Percentiles rank a stretch among this genome's conserved stretches.
These are phyloP conservation scores for Leavenworthia alabamica DNA, from an alignment of 345 rosid species.

Conservation along the genomic window DNA sequence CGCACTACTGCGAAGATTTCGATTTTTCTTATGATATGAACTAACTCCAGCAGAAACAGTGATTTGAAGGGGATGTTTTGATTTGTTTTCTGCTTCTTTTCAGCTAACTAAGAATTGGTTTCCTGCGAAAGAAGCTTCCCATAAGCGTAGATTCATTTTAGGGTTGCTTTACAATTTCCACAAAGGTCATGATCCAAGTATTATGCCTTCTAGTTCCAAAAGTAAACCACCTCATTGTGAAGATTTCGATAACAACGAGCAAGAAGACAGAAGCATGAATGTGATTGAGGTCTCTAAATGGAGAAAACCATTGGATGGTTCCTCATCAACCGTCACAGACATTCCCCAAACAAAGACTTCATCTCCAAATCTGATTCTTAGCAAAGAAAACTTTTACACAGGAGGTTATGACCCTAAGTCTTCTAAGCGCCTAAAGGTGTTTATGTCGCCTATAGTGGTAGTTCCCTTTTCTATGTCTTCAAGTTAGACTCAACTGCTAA, in stretches of 20 bases:
- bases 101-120: slow-evolving; percentile 88
- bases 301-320: slow-evolving; percentile 27
- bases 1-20: background rate
- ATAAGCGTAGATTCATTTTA: slow-evolving; percentile 61
- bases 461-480: background rate
- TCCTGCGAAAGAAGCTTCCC: slow-evolving; percentile 72
- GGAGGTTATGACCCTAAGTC: slow-evolving; percentile 22
- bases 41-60: background rate
- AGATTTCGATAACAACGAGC: slow-evolving; percentile 29
- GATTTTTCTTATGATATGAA: background rate
- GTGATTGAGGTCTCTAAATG: slow-evolving; percentile 32
- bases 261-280: slow-evolving; percentile 34
- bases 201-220: slow-evolving; percentile 30
- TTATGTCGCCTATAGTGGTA: slow-evolving; percentile 51
- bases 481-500: background rate
- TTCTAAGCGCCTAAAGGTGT: slow-evolving; percentile 20
- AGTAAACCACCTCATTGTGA: slow-evolving; percentile 29
- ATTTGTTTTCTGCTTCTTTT: background rate
- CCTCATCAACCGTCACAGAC: slow-evolving; percentile 19
- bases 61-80: background rate
- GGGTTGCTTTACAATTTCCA: slow-evolving; percentile 57
- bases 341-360: slow-evolving; percentile 28
- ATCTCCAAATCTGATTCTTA: slow-evolving; percentile 34
- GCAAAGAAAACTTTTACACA: slow-evolving; percentile 24
- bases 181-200: slow-evolving; percentile 37